Conservation (phyloP, 164 flowering plant genomes). For the Vitis rupestris region DNA sequence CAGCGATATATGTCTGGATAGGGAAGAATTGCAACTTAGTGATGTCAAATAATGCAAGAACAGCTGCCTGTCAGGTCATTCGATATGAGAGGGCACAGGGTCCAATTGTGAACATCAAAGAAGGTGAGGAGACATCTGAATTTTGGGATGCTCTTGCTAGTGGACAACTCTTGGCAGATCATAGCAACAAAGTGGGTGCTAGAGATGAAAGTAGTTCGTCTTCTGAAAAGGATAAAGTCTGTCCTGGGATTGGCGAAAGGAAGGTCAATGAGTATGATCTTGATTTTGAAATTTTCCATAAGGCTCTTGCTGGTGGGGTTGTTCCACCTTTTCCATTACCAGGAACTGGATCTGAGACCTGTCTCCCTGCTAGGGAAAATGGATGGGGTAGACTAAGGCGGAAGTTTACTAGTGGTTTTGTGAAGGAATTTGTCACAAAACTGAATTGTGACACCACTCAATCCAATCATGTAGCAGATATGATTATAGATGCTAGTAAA, state of each 20-base stretch:
- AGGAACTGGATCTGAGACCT: conserved; percentile 49
- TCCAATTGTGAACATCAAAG: conserved; percentile 43
- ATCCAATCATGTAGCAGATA: conserved; percentile 10
- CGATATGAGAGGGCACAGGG: conserved; percentile 73
- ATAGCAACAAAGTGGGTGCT: conserved; percentile 10
- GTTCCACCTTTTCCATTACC: conserved; percentile 64
- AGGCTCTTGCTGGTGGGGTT: conserved; percentile 72
- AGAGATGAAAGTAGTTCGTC: conserved; percentile 3
- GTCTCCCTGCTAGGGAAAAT: conserved; percentile 65
- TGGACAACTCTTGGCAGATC: conserved; percentile 28
- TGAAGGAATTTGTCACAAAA: conserved; percentile 53
- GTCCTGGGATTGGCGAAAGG: conserved; percentile 33
- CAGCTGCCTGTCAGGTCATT: conserved; percentile 69
- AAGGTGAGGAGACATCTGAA: conserved; percentile 65
- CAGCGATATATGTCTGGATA: conserved; percentile 68
- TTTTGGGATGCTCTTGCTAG: conserved; percentile 69
- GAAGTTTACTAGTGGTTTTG: conserved; percentile 47
- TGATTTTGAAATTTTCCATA: conserved; percentile 66
- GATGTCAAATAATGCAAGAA: conserved; percentile 59
- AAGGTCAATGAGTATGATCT: conserved; percentile 55
- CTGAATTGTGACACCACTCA: conserved; percentile 18
- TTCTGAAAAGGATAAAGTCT: conserved; percentile 9
- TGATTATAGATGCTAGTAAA: conserved; percentile 21
- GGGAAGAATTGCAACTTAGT: conserved; percentile 51
- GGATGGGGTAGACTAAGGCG: conserved; percentile 69